phyloP scores from a whole-genome alignment of 495 filamentous ascomycete species.

The Tetracladium marchalianum region DNA sequence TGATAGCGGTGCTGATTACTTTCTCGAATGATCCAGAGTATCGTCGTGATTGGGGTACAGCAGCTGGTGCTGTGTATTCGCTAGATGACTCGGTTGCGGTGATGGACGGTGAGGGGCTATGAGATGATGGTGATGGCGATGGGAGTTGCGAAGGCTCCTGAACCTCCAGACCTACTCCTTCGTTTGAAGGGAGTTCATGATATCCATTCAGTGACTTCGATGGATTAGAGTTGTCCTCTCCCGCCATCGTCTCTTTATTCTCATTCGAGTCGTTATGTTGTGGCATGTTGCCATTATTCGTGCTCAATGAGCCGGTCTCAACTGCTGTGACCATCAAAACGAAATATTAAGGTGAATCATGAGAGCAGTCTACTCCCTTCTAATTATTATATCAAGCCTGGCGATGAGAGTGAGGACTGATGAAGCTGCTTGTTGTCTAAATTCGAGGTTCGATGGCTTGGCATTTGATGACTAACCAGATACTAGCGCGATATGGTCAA shows the following conservation, averaged over 20 bases:
- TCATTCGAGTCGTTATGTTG: no score
- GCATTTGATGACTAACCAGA: no score
- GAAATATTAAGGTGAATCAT: background rate
- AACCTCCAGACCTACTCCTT: conserved; percentile 2
- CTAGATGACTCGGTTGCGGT: conserved; percentile 3
- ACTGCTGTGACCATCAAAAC: background rate
- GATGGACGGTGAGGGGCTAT: conserved; percentile 8
- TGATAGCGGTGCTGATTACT: background rate
- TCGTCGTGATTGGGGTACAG: conserved; percentile 3
- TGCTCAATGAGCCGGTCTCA: conserved; percentile 2
- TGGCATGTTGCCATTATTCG: background rate
- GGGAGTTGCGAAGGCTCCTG: conserved; percentile 11
- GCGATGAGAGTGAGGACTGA: no score
- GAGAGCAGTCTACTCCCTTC: no score
- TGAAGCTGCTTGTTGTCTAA: no score
- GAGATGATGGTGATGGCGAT: conserved; percentile 12
- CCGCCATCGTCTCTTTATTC: background rate
- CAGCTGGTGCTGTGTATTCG: background rate
- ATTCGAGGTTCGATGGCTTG: no score
- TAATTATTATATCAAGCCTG: no score
- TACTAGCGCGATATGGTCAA: no score
- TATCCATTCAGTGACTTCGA: background rate
- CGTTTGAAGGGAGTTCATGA: background rate
- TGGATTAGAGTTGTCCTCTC: background rate
- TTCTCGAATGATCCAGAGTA: conserved; percentile 10